Base-by-base conservation (phyloP, 345 rosid genomes). In the Salix dunnii region DNA sequence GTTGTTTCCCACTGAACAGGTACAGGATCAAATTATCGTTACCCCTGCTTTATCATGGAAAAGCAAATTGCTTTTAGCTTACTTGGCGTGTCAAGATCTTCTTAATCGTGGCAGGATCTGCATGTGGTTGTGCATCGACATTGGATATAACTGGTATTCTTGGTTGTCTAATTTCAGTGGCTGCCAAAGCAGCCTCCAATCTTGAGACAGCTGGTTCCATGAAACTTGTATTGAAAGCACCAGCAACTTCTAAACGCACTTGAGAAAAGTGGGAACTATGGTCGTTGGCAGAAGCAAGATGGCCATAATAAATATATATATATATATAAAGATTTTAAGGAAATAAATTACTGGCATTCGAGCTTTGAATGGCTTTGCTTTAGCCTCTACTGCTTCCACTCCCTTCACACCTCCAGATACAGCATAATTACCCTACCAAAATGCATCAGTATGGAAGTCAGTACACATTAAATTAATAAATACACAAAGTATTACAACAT, bases 1-100 rank as follows among this genome's bases (percentile, higher is more conserved):
- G 99, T 91, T 42, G 92, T 91, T 88, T 96, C 99, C 99, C 99
- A 92, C 81, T 92, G 98, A 78, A 96, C 99, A n/a, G 97, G 98
- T 62, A n/a, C 3, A 2, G 4, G 53, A 36, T 43, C 75, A 42
- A 30, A 70, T 74, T 68, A 66, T 3, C 21, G 31, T 30, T 70
- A 71, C 28, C 27, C 10, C 6, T 31, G 18, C 70, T 67, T 35
- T 17, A 27, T 35, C 0, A 25, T 21, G 25, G n/a, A 43, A 18
- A 67, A 71, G 70, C 43, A 62, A 67, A 60, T 61, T 51, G 31
- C 23, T 1, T 71, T 38, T 40, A 30, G 67, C 78, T 76, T 70
- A 92, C 99, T 91, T 94, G 97, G 73, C 88, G 79, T 63, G 97
- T 97, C 73, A 92, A 83, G 79, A 92, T 94, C 83, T 89, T 94